phyloP scores from a whole-genome alignment of 1,284 basidiomycete species.

The Leccinum brunneo-olivaceum region DNA sequence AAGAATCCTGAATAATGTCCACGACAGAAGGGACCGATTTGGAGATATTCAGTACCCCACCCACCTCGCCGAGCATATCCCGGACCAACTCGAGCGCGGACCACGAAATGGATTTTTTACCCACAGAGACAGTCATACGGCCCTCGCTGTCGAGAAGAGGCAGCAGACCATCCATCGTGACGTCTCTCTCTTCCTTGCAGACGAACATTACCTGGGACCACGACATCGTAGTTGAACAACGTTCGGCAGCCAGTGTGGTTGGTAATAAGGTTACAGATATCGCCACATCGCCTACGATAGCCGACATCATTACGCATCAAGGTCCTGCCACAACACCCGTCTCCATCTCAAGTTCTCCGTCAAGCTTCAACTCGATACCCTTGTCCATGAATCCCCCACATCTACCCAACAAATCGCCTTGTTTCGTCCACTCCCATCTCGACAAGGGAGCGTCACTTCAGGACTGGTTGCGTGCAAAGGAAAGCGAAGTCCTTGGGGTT shows the following conservation, averaged over 20 bases:
- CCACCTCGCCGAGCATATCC: constrained; percentile 42
- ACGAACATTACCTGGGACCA: constrained; percentile 43
- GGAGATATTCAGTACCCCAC: constrained; percentile 57
- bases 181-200: constrained; percentile 35
- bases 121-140: constrained; percentile 25
- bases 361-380: constrained; percentile 27
- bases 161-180: constrained; percentile 34
- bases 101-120: constrained; percentile 22
- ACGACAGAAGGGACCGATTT: constrained; percentile 30
- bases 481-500: constrained; percentile 32
- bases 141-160: constrained; percentile 44
- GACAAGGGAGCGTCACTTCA: constrained; percentile 69
- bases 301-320: constrained; percentile 21
- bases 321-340: constrained; percentile 10
- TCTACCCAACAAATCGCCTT: constrained; percentile 58
- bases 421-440: constrained; percentile 81
- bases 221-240: constrained; percentile 38
- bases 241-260: constrained; percentile 19
- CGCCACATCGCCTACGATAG: constrained; percentile 23
- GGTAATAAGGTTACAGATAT: constrained; percentile 18
- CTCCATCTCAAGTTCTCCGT: constrained; percentile 28
- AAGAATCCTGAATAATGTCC: constrained; percentile 17
- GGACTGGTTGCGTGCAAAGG: constrained; percentile 59
- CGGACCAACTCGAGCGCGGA: constrained; percentile 21
- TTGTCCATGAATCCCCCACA: constrained; percentile 28